Percentiles rank a stretch among this genome's conserved stretches.
These are phyloP conservation scores for Globisporangium megalacanthum DNA, from an alignment of 352 stramenopile genomes.

Conservation along the genomic window DNA sequence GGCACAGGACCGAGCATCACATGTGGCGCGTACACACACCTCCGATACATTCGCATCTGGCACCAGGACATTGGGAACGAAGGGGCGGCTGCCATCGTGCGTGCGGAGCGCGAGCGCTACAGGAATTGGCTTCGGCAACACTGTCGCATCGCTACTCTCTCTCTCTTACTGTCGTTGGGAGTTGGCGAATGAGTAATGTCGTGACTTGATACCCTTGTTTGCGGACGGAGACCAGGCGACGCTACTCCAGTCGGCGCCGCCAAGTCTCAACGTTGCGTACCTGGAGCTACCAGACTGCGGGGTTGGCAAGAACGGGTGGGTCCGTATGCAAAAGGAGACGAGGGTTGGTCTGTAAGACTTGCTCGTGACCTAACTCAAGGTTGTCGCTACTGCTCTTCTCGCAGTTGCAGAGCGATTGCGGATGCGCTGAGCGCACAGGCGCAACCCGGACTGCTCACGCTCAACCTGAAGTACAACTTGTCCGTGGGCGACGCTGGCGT, in stretches of 20 bases:
- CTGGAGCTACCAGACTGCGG: constrained; percentile 72
- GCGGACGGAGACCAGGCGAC: constrained; percentile 35
- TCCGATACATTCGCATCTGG: constrained; percentile 79
- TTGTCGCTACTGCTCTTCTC: too few species aligned
- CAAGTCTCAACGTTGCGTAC: constrained; percentile 65
- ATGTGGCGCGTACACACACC: constrained; percentile 52
- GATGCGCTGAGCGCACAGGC: constrained; percentile 45
- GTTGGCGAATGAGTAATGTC: too few species aligned
- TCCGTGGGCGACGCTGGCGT: constrained; percentile 53
- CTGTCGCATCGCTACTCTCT: too few species aligned
- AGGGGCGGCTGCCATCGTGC: constrained; percentile 60
- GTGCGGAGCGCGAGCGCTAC: too few species aligned
- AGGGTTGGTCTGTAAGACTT: too few species aligned
- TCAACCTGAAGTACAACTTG: constrained; percentile 75
- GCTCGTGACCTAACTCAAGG: too few species aligned
- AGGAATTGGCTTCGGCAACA: too few species aligned
- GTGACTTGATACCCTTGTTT: too few species aligned
- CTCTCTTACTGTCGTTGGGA: too few species aligned
- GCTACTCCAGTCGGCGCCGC: constrained; percentile 32
- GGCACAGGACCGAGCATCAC: constrained; percentile 57
- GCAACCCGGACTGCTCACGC: constrained; percentile 52
- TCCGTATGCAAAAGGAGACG: too few species aligned
- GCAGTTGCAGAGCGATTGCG: constrained; percentile 50
- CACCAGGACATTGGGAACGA: constrained; percentile 77
- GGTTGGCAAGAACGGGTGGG: constrained; percentile 51